Evolutionary conservation across 345 rosid genomes (phyloP).

Genomic region (Brassica rapa): DNA sequence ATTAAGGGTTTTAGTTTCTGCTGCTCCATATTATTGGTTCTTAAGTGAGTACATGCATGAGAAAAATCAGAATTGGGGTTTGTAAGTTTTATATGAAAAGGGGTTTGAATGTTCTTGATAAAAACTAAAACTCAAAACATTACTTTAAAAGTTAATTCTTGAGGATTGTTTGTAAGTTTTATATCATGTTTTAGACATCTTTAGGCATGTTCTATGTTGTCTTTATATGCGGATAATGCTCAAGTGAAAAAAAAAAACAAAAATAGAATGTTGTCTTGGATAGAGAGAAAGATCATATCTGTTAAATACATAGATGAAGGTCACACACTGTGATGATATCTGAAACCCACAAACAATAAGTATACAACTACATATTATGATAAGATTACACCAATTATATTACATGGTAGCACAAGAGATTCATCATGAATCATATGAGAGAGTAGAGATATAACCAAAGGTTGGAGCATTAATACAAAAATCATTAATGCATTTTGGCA

Average conservation of each 20-base stretch:
- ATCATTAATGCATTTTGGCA: neutral
- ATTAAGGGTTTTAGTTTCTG: constrained; percentile 29
- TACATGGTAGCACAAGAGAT: constrained; percentile 25
- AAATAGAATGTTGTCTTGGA: neutral
- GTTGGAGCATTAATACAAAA: constrained; percentile 14
- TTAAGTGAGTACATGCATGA: constrained; percentile 37
- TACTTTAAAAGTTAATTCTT: constrained; percentile 3
- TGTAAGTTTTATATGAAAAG: constrained; percentile 37
- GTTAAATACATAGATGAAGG: neutral
- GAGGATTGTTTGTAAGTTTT: constrained; percentile 4
- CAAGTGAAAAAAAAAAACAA: neutral
- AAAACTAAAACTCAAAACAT: constrained; percentile 20
- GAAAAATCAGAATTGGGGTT: constrained; percentile 23
- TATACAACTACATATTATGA: constrained; percentile 12
- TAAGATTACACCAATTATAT: constrained; percentile 1
- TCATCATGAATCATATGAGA: constrained; percentile 20
- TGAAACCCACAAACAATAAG: constrained; percentile 12
- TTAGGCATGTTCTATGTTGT: neutral
- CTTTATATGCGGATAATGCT: neutral
- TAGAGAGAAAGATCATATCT: neutral
- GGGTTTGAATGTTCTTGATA: constrained; percentile 35
- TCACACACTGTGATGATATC: neutral
- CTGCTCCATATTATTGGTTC: constrained; percentile 34
- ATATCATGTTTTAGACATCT: neutral
- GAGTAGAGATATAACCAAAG: constrained; percentile 10